phyloP scores from a whole-genome alignment of 768 basidiomycete genomes.

The Megacollybia marginata region DNA sequence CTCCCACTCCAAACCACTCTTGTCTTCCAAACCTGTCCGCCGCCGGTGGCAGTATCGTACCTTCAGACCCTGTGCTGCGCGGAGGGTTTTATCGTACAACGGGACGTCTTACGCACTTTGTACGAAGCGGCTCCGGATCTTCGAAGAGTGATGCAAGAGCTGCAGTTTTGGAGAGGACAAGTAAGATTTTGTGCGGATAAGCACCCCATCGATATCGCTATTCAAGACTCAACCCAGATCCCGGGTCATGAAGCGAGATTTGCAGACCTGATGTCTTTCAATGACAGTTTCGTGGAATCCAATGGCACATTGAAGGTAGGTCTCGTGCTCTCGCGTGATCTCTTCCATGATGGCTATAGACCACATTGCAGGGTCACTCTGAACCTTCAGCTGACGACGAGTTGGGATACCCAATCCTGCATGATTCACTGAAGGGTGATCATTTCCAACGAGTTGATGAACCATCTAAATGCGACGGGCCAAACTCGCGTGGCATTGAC shows the following conservation, averaged over 20 bases:
- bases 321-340: neutral
- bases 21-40: constrained; percentile 52
- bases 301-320: constrained; percentile 25
- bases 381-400: constrained; percentile 43
- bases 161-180: constrained; percentile 40
- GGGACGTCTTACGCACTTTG: constrained; percentile 32
- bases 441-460: too few species aligned
- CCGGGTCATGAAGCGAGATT: constrained; percentile 12
- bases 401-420: constrained; percentile 39
- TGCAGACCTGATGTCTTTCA: constrained; percentile 45
- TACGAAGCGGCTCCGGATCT: constrained; percentile 51
- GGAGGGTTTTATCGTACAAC: constrained; percentile 44
- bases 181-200: neutral
- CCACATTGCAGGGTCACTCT: too few species aligned
- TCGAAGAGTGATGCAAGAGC: constrained; percentile 50
- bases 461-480: too few species aligned
- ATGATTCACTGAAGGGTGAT: constrained; percentile 18
- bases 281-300: constrained; percentile 29
- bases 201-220: neutral
- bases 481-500: constrained; percentile 12
- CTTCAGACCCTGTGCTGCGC: constrained; percentile 54
- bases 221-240: neutral
- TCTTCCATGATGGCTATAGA: too few species aligned
- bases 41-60: constrained; percentile 53
- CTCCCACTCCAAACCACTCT: constrained; percentile 75